Conservation (phyloP, 441 rosid genomes). For the Gossypium davidsonii region DNA sequence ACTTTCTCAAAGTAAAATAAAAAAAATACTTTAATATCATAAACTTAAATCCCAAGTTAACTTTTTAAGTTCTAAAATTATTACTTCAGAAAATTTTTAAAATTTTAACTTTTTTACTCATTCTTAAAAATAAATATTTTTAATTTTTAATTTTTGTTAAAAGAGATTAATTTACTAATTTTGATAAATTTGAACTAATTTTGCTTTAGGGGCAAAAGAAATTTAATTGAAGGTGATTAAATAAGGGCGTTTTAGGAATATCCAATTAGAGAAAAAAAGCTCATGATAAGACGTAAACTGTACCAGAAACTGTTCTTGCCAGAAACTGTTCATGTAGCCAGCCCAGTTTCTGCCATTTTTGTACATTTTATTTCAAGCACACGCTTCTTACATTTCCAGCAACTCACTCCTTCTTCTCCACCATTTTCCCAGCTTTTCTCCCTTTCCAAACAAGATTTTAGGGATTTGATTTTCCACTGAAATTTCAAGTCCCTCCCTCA, state of each 20-base stretch:
- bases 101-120: no score
- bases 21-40: no score
- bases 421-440: not conserved
- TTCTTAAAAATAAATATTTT: no score
- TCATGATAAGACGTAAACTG: not conserved
- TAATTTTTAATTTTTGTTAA: no score
- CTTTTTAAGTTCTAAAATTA: no score
- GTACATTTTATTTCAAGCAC: not conserved
- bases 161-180: no score
- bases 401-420: not conserved
- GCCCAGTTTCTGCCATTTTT: not conserved
- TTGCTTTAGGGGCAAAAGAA: not conserved
- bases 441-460: constrained; percentile 1
- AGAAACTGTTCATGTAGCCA: not conserved
- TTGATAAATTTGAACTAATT: no score
- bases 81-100: no score
- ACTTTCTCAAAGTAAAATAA: no score
- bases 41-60: no score
- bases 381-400: not conserved
- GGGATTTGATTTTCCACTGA: not conserved
- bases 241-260: not conserved
- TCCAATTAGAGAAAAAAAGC: not conserved
- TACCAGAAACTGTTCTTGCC: not conserved
- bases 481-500: not conserved
- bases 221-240: not conserved